These are phyloP conservation scores for Lentinula edodes DNA, from an alignment of 768 basidiomycete genomes.

Conservation along the genomic window DNA sequence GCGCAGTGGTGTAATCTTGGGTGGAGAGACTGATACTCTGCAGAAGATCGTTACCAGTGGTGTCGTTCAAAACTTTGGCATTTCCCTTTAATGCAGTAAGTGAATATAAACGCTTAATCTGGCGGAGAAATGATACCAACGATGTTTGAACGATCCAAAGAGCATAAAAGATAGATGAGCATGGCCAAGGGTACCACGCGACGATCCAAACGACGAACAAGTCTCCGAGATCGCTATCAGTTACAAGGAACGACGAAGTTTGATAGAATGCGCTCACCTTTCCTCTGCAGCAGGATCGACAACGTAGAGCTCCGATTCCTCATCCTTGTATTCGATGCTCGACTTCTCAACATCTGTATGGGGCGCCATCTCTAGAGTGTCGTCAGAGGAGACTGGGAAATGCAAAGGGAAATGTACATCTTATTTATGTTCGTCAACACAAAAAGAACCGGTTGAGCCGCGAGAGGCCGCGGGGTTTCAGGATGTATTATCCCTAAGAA, in stretches of 20 bases:
- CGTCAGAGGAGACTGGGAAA: background rate
- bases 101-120: background rate
- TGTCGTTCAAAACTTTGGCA: conserved; percentile 27
- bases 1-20: conserved; percentile 28
- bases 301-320: background rate
- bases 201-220: conserved; percentile 23
- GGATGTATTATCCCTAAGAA: too few relatives aligned
- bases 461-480: too few relatives aligned
- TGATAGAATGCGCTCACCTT: background rate
- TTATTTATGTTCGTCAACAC: too few relatives aligned
- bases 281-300: background rate
- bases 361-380: background rate
- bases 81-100: conserved; percentile 12
- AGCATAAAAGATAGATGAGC: conserved; percentile 32
- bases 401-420: too few relatives aligned
- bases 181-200: conserved; percentile 30
- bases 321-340: background rate
- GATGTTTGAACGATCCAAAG: conserved; percentile 22
- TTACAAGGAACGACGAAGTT: background rate
- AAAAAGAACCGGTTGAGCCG: too few relatives aligned
- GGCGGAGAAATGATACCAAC: background rate
- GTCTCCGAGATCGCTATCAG: background rate
- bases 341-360: background rate
- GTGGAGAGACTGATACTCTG: conserved; percentile 20
- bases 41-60: conserved; percentile 23